These are phyloP conservation scores for Hyphopichia khmerensis DNA, from an alignment of 1,139 yeast species.

Conservation along the genomic window DNA sequence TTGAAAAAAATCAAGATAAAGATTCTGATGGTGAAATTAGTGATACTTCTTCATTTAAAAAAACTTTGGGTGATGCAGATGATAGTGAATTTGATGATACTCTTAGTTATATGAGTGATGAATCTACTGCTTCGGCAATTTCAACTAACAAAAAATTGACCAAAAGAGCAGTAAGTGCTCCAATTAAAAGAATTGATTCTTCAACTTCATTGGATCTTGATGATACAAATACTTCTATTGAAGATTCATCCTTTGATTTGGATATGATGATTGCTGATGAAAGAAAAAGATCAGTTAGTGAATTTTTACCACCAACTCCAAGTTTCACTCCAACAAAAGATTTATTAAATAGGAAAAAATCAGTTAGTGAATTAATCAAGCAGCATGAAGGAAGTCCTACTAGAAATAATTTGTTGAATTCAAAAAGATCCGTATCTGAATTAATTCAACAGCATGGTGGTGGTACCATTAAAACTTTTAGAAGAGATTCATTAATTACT, in stretches of 20 bases:
- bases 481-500: constrained; percentile 2
- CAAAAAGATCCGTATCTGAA: constrained; percentile 4
- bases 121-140: not conserved
- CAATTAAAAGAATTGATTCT: not conserved
- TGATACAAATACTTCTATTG: constrained; percentile 1
- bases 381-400: constrained; percentile 3
- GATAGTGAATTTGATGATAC: constrained; percentile 1
- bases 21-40: constrained; percentile 1
- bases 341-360: not conserved
- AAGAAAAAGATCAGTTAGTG: constrained; percentile 3
- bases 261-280: constrained; percentile 3
- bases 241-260: not conserved
- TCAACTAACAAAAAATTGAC: not conserved
- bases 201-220: constrained; percentile 1
- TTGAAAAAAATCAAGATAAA: not conserved
- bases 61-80: not conserved
- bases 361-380: constrained; percentile 3
- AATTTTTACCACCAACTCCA: constrained; percentile 3
- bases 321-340: constrained; percentile 3
- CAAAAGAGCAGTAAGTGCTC: not conserved
- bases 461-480: not conserved
- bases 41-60: not conserved
- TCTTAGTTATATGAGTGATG: constrained; percentile 2
- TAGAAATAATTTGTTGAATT: not conserved
- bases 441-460: constrained; percentile 5